Evolutionary conservation across 2,329 filamentous ascomycete species (phyloP).

Genomic region (Neopestalotiopsis rosae): DNA sequence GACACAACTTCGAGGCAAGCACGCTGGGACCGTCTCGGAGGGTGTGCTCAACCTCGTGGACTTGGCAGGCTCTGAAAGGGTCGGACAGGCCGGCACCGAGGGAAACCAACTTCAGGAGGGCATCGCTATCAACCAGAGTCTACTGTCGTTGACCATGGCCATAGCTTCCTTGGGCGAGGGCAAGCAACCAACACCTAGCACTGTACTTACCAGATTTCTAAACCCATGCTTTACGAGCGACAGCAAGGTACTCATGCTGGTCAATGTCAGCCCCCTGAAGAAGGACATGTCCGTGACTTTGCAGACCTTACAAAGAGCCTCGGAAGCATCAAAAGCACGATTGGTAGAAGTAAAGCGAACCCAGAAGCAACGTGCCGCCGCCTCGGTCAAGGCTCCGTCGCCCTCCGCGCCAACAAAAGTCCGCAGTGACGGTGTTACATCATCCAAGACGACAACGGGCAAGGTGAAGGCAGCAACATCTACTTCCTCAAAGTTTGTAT

Average conservation of each 20-base stretch:
- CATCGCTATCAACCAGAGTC: conserved; percentile 92
- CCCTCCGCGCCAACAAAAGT: not conserved
- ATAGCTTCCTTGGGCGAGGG: conserved; percentile 86
- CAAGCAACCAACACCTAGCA: conserved; percentile 87
- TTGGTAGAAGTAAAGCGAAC: conserved; percentile 19
- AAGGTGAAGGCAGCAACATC: not conserved
- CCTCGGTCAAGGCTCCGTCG: not conserved
- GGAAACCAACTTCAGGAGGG: conserved; percentile 89
- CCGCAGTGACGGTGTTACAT: not conserved
- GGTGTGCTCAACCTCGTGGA: conserved; percentile 96
- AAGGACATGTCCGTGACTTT: conserved; percentile 66
- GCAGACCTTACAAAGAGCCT: conserved; percentile 27
- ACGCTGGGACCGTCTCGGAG: conserved; percentile 78
- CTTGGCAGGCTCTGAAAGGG: conserved; percentile 86
- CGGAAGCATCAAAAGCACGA: conserved; percentile 26
- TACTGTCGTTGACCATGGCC: conserved; percentile 91
- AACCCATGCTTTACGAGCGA: conserved; percentile 92
- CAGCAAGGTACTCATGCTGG: conserved; percentile 96
- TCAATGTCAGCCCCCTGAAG: conserved; percentile 92
- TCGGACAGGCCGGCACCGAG: conserved; percentile 80
- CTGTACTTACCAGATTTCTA: conserved; percentile 90
- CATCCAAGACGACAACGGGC: not conserved
- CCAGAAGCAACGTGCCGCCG: not conserved
- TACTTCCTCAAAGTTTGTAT: not conserved
- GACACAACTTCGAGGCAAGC: conserved; percentile 57